These are phyloP conservation scores for Silene noctiflora DNA, from an alignment of 179 eudicot genomes.

Conservation along the genomic window DNA sequence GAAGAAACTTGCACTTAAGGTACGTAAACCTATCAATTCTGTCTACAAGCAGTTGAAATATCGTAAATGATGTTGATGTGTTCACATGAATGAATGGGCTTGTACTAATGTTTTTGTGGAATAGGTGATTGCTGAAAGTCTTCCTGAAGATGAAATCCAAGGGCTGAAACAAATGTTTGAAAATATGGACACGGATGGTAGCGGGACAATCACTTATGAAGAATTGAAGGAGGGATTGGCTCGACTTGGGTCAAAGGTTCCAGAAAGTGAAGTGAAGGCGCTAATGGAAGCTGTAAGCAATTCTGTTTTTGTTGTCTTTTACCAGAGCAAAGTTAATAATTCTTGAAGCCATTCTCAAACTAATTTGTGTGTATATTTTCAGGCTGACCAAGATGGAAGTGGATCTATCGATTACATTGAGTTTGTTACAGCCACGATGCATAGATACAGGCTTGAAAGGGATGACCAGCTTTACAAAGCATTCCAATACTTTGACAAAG, in stretches of 20 bases:
- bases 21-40: slow-evolving; percentile 19
- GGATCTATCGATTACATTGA: slow-evolving; percentile 55
- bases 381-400: slow-evolving; percentile 59
- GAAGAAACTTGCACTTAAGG: slow-evolving; percentile 87
- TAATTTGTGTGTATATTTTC: slow-evolving; percentile 1
- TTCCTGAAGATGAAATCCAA: slow-evolving; percentile 54
- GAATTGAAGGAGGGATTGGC: slow-evolving; percentile 48
- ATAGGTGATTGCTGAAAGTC: slow-evolving; percentile 53
- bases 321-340: background rate
- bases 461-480: slow-evolving; percentile 54
- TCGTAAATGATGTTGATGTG: background rate
- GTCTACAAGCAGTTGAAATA: background rate
- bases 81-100: background rate
- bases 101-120: slow-evolving; percentile 17
- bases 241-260: slow-evolving; percentile 45
- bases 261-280: slow-evolving; percentile 44
- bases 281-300: slow-evolving; percentile 46
- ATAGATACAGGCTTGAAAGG: slow-evolving; percentile 45
- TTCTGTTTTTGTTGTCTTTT: background rate
- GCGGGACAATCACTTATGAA: slow-evolving; percentile 48
- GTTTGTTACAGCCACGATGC: slow-evolving; percentile 53
- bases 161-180: slow-evolving; percentile 56
- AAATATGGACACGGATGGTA: slow-evolving; percentile 47
- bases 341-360: background rate
- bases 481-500: slow-evolving; percentile 50